phyloP scores from a whole-genome alignment of 768 basidiomycete species.

The Termitomyces sp. region DNA sequence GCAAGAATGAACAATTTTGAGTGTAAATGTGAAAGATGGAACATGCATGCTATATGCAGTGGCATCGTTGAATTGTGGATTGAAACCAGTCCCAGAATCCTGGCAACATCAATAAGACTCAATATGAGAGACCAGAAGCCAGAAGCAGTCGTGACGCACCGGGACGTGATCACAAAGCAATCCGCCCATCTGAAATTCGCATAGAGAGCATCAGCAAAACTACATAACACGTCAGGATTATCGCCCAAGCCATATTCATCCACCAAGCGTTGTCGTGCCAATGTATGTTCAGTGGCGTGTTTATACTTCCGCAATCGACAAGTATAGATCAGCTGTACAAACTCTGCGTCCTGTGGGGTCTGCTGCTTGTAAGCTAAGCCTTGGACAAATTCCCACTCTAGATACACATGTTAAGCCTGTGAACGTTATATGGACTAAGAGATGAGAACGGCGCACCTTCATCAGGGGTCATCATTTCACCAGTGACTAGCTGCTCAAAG shows the following conservation, averaged over 20 bases:
- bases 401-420: not conserved
- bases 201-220: conserved; percentile 88
- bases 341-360: conserved; percentile 82
- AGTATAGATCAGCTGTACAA: conserved; percentile 90
- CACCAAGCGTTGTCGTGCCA: conserved; percentile 73
- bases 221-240: conserved; percentile 89
- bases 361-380: conserved; percentile 78
- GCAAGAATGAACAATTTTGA: conserved; percentile 94
- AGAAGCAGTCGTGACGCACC: conserved; percentile 34
- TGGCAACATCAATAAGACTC: conserved; percentile 23
- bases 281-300: conserved; percentile 75
- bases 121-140: not conserved
- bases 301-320: conserved; percentile 89
- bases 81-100: conserved; percentile 81
- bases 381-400: conserved; percentile 97
- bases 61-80: conserved; percentile 90
- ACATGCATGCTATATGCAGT: conserved; percentile 96
- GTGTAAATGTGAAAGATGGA: conserved; percentile 87
- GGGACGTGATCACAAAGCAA: conserved; percentile 82
- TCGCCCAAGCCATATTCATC: conserved; percentile 82
- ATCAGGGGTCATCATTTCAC: conserved; percentile 93
- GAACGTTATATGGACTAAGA: not conserved
- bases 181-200: conserved; percentile 90
- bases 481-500: conserved; percentile 83
- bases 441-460: conserved; percentile 59